Percentiles rank a stretch among this genome's conserved stretches.
phyloP scores from a whole-genome alignment of 805 yeast genomes.

The Jamesozyma spencerorum region DNA sequence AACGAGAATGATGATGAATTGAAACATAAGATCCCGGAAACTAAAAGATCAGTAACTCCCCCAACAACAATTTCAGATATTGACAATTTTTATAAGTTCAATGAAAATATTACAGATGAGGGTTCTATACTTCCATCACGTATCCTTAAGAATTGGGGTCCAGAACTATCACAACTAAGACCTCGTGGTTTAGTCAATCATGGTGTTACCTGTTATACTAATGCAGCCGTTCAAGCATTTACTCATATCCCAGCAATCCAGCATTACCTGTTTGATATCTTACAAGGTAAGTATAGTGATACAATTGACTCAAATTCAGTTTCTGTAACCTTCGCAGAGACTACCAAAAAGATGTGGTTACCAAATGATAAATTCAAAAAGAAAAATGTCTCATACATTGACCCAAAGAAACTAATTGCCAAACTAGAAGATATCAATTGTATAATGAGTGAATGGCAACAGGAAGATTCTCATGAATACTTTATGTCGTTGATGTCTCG shows the following conservation, averaged over 20 bases:
- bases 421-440: slow-evolving; percentile 79
- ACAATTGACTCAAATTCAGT: slow-evolving; percentile 49
- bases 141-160: slow-evolving; percentile 62
- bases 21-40: slow-evolving; percentile 20
- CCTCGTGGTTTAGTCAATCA: slow-evolving; percentile 75
- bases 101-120: slow-evolving; percentile 48
- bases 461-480: slow-evolving; percentile 96
- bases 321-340: slow-evolving; percentile 56
- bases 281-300: slow-evolving; percentile 41
- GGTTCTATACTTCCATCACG: slow-evolving; percentile 55
- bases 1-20: slow-evolving; percentile 28
- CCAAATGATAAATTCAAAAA: slow-evolving; percentile 34
- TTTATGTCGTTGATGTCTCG: slow-evolving; percentile 85
- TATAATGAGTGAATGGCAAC: slow-evolving; percentile 96
- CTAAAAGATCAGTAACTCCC: slow-evolving; percentile 9
- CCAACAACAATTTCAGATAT: slow-evolving; percentile 6
- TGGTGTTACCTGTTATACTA: slow-evolving; percentile 95
- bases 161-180: slow-evolving; percentile 36
- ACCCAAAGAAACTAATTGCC: slow-evolving; percentile 65
- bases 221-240: slow-evolving; percentile 86
- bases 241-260: slow-evolving; percentile 86
- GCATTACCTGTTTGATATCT: slow-evolving; percentile 66
- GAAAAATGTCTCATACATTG: slow-evolving; percentile 39
- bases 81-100: slow-evolving; percentile 44
- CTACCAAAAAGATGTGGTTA: slow-evolving; percentile 61